A percentile compares a stretch with the other conserved stretches of the same genome.
phyloP scores from a whole-genome alignment of 495 filamentous ascomycete species.

The Hyaloscypha variabilis region DNA sequence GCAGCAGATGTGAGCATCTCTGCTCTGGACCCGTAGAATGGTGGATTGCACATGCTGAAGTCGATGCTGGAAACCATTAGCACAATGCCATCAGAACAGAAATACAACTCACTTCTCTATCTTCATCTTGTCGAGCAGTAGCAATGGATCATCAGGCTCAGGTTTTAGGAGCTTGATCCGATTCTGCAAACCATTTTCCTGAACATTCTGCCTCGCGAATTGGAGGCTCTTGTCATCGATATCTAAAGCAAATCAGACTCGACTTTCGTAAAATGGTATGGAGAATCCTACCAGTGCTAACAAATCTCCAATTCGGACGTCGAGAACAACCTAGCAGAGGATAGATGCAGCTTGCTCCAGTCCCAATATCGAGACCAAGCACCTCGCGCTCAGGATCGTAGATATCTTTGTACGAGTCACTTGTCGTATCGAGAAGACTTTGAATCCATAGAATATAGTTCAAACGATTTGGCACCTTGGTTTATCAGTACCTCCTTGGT shows the following conservation, averaged over 20 bases:
- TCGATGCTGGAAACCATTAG: conserved; percentile 56
- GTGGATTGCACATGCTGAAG: conserved; percentile 94
- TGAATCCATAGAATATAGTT: conserved; percentile 95
- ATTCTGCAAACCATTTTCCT: conserved; percentile 60
- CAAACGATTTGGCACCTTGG: conserved; percentile 73
- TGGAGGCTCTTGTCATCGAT: conserved; percentile 72
- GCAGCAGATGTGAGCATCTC: conserved; percentile 68
- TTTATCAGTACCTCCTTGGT: not conserved
- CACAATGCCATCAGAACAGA: not conserved
- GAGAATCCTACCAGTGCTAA: conserved; percentile 63
- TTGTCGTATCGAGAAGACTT: conserved; percentile 76
- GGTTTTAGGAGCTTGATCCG: conserved; percentile 68
- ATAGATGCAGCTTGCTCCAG: conserved; percentile 90
- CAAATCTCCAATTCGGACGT: conserved; percentile 69
- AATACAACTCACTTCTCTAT: conserved; percentile 48
- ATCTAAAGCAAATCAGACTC: conserved; percentile 48
- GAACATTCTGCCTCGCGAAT: conserved; percentile 66
- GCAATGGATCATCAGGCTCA: conserved; percentile 50
- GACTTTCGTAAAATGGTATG: not conserved
- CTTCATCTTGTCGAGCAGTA: conserved; percentile 60
- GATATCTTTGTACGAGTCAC: conserved; percentile 48
- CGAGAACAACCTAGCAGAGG: conserved; percentile 76
- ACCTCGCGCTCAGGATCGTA: conserved; percentile 61
- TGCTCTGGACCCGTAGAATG: conserved; percentile 77
- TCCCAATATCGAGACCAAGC: conserved; percentile 85